Base-by-base conservation (phyloP, 495 filamentous ascomycete species). In the Talaromyces adpressus region DNA sequence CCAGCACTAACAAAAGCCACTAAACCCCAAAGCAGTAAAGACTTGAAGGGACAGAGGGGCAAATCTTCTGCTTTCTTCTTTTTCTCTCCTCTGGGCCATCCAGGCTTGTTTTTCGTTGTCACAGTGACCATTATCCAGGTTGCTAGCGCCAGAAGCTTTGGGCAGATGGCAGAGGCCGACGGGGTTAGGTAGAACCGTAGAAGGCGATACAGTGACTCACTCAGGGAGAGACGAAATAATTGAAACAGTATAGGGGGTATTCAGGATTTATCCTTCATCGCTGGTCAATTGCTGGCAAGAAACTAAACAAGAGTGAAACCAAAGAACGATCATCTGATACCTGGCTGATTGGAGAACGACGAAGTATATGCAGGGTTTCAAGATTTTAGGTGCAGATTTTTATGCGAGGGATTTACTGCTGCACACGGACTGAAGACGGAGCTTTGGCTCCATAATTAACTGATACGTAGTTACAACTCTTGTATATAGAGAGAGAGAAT, bases 31-130 rank as follows among this genome's bases (percentile, higher is more conserved):
- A 59, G 11, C 25, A 59, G 29, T 29, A 59, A 34, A 14, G 57
- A 34, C 11, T 36, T 36, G 9, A 36, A 11, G 9, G 11, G 9
- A 29, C 29, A 30, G 29, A 36, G 57, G 57, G 39, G 45, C 45
- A 49, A 49, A 20, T 20, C n/a, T 49, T 49, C 59, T 63, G 64
- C 30, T 39, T 49, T 59, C 57, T 51, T 49, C 66, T 25, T 45
- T n/a, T 23, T 18, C 32, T 20, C n/a, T 18, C 39, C 34, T 22
- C 52, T 39, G 2, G 49, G 9, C 14, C 30, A 32, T 25, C 9
- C 52, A 18, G 32, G 53, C 29, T 30, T 25, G 27, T 23, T 12
- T 9, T 23, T 47, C 60, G 62, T 64, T 64, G 62, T 64, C 62
- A 64, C 62, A 64, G 62, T 64, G 62, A 64, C 57, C 32, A 16